Conservation (phyloP, 495 filamentous ascomycete genomes). For the Astrothelium macrocarpum region DNA sequence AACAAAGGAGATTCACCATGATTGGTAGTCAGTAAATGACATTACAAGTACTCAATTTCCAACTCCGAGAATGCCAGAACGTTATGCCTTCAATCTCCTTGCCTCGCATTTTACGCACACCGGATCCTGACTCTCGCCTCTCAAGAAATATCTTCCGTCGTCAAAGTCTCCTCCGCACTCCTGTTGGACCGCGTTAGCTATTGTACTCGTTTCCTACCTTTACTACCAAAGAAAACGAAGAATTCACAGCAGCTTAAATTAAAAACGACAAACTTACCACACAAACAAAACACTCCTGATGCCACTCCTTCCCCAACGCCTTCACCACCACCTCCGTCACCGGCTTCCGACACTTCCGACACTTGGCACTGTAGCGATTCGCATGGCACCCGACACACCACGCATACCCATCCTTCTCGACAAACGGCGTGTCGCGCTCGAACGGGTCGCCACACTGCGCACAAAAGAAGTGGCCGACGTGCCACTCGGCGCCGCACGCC, state of each 20-base stretch:
- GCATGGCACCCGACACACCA: slow-evolving; percentile 95
- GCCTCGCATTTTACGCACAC: slow-evolving; percentile 58
- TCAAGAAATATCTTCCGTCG: slow-evolving; percentile 56
- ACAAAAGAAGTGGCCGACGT: slow-evolving; percentile 98
- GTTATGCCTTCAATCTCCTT: slow-evolving; percentile 49
- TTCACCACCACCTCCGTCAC: slow-evolving; percentile 79
- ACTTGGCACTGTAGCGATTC: slow-evolving; percentile 79
- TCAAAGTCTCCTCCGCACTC: slow-evolving; percentile 53
- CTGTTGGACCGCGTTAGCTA: slow-evolving; percentile 26
- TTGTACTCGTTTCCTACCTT: background rate
- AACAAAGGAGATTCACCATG: background rate
- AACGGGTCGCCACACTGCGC: slow-evolving; percentile 98
- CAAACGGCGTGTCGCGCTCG: slow-evolving; percentile 69
- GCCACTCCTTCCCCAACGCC: slow-evolving; percentile 89
- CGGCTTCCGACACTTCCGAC: slow-evolving; percentile 70
- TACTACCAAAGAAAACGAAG: background rate
- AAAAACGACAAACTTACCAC: slow-evolving; percentile 34
- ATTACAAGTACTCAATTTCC: background rate
- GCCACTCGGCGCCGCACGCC: slow-evolving; percentile 89
- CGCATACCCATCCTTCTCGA: slow-evolving; percentile 97
- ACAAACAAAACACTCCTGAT: slow-evolving; percentile 83
- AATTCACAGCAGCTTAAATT: background rate
- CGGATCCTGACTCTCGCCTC: slow-evolving; percentile 47
- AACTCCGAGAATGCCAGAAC: background rate
- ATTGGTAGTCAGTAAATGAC: background rate